Evolutionary conservation across 192 early-diverging fungal species (phyloP), one percentile per base, ranked within the genome.

Genomic region (Podila epigama): DNA sequence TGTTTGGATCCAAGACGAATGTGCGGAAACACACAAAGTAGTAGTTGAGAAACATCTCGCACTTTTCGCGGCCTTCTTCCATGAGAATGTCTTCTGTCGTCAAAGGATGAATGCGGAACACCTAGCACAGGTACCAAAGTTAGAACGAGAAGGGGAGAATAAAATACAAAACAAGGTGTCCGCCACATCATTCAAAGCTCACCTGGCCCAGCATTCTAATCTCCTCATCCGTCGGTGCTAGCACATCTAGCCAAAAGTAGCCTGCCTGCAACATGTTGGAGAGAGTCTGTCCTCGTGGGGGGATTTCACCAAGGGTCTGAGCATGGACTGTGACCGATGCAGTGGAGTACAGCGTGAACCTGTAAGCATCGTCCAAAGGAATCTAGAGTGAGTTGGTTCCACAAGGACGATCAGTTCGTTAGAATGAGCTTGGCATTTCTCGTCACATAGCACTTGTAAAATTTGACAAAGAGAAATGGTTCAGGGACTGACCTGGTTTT

Each of bases 81-180:
- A 89, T 90, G 59, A 86, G 70, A 73, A 98, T 95, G 71, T 97
- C 95, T 71, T 98, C 95, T 41, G 85, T 85, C 3, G 96, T 96
- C 42, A 98, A 79, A 33, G 95, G 94, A 75, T 98, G 96, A 28
- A 98, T 90, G 27, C 83, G 87, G 58, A 96, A 95, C 20, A 94
- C 82, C 81, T 89, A 66, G 13, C 29, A 56, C 5, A 28, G 20
- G n/a, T 55, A 12, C 35, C 2, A 31, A 51, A 35, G 12, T 25
- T 40, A 12, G 32, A 22, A 4, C 22, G 13, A 16, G 20, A 64
- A 28, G 40, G 13, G n/a, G 7, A n/a, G 60, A 63, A 28, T 42
- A 11, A 32, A 44, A 60, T 59, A 20, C 6, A 42, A 28, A 31
- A 22, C 18, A 31, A 51, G 31, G 32, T 20, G 28, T 55, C 34